Percentiles rank a stretch among this genome's conserved stretches.
Evolutionary conservation across 208 protist genomes (phyloP).

Genomic region (Acanthamoeba royreba): DNA sequence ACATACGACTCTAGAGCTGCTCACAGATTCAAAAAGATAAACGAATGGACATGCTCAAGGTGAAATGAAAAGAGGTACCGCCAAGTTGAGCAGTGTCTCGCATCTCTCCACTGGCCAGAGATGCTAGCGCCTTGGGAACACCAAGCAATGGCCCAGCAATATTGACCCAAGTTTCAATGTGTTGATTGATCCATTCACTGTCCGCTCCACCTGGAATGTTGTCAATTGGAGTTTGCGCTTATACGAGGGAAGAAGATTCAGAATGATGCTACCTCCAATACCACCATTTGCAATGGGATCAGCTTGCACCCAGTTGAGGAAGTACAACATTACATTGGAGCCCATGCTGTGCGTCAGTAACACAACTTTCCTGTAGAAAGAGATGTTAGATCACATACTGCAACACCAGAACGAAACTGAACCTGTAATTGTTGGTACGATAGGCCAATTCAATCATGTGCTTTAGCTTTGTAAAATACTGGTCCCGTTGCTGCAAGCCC

Average conservation of each 20-base stretch:
- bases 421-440: conserved; percentile 83
- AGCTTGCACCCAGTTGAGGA: conserved; percentile 83
- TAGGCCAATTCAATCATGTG: conserved; percentile 80
- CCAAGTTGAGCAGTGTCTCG: conserved; percentile 85
- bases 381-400: too few species aligned
- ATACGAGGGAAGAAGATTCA: too few species aligned
- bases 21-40: too few species aligned
- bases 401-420: too few species aligned
- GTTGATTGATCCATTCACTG: conserved; percentile 82
- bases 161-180: conserved; percentile 86
- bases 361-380: conserved; percentile 65
- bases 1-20: conserved; percentile 70
- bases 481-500: conserved; percentile 83
- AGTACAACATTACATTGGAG: conserved; percentile 81
- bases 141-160: conserved; percentile 84
- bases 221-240: too few species aligned
- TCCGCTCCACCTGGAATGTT: conserved; percentile 69
- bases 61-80: too few species aligned
- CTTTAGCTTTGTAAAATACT: conserved; percentile 83
- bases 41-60: too few species aligned
- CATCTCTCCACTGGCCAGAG: conserved; percentile 85
- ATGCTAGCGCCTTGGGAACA: conserved; percentile 82
- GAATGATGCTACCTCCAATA: neutral
- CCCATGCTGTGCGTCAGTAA: conserved; percentile 90
- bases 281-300: neutral